Base-by-base conservation (phyloP, 441 rosid genomes). In the Adansonia grandidieri region DNA sequence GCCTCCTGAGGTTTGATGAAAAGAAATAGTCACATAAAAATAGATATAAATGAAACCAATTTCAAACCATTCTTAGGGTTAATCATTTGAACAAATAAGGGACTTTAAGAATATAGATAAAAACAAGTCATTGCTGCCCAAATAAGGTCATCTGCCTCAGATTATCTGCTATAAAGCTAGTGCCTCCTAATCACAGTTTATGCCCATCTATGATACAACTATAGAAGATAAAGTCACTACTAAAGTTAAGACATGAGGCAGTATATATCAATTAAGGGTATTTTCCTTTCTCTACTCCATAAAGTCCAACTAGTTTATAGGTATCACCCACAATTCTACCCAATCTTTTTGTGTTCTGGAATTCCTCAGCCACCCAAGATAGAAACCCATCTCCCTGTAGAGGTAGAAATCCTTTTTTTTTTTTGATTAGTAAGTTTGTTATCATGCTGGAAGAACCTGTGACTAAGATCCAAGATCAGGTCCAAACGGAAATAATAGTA, bases 1-100 rank as follows among this genome's bases (percentile, higher is more conserved):
- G 83, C 79, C 73, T 83, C 94, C 93, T 91, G 90, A 80, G 74
- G 75, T 66, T 73, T 76, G 72, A 80, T 9, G 32, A 47, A 62
- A 15, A 71, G 13, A 78, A 22, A 77, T 75, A 56, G 72, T 67
- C 57, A 77, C 9, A 40, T 22, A 78, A 60, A 54, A n/a, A 73
- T 32, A 60, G 53, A 61, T 66, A 37, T 5, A 68, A 50, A 54
- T 10, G 54, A 71, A 56, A 78, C 19, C 40, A 80, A 54, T 42
- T 22, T 69, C 40, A 37, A 80, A 75, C 44, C 37, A 28, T 61
- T 60, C 72, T 47, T 57, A 68, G 50, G 60, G 19, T 42, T 79
- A 8, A 73, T 44, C 44, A 19, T 54, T 80, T 53, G 28, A 5
- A 42, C 47, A 77, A 70, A n/a, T 15, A 40, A 71, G 53, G 77